Evolutionary conservation across 2,329 filamentous ascomycete genomes (phyloP).

Genomic region (Aschersonia sp.): DNA sequence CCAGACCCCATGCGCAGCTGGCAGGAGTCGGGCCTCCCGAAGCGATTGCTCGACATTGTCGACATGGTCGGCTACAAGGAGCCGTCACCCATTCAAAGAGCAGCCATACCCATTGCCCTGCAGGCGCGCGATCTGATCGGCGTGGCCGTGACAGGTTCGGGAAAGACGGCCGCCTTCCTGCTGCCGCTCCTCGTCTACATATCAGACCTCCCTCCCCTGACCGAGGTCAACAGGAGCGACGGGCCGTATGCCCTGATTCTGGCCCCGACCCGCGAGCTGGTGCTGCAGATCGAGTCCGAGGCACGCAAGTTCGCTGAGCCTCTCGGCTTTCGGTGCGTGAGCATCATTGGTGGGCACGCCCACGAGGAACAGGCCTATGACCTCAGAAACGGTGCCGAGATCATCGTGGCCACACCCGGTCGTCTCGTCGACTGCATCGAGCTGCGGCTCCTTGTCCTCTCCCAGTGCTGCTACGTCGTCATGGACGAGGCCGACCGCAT

Average conservation of each 20-base stretch:
- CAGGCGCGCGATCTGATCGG: slow-evolving; percentile 93
- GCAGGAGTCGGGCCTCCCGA: slow-evolving; percentile 71
- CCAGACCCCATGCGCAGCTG: slow-evolving; percentile 95
- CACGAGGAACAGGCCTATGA: slow-evolving; percentile 88
- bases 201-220: slow-evolving; percentile 70
- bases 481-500: slow-evolving; percentile 99
- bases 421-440: slow-evolving; percentile 96
- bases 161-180: slow-evolving; percentile 93
- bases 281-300: slow-evolving; percentile 92
- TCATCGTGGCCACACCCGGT: slow-evolving; percentile 95
- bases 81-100: slow-evolving; percentile 81
- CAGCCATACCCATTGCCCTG: slow-evolving; percentile 87
- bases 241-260: slow-evolving; percentile 96
- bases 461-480: slow-evolving; percentile 96
- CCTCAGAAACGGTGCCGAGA: slow-evolving; percentile 83
- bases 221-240: slow-evolving; percentile 78
- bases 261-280: slow-evolving; percentile 90
- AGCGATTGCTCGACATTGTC: slow-evolving; percentile 66
- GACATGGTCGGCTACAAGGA: slow-evolving; percentile 79
- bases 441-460: slow-evolving; percentile 74
- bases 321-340: slow-evolving; percentile 86
- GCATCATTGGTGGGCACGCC: slow-evolving; percentile 93
- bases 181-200: slow-evolving; percentile 91
- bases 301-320: slow-evolving; percentile 84
- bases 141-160: slow-evolving; percentile 93